These are phyloP conservation scores for Penicillium egyptiacum DNA, from an alignment of 495 filamentous ascomycete species.

Conservation along the genomic window DNA sequence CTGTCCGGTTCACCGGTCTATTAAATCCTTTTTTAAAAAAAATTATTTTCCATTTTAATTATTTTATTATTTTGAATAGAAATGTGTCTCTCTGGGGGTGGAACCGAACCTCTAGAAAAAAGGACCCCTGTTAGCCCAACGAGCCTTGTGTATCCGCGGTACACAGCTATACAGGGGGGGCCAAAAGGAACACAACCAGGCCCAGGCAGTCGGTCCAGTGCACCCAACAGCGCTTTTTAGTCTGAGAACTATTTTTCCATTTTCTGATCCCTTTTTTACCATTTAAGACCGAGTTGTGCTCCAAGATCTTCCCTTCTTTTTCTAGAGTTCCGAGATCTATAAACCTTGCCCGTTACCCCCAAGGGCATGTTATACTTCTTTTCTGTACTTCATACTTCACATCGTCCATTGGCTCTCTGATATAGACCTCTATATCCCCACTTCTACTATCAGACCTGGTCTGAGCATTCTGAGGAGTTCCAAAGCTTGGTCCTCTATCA, in stretches of 20 bases:
- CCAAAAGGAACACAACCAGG: slow-evolving; percentile 29
- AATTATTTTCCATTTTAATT: background rate
- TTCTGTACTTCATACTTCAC: slow-evolving; percentile 12
- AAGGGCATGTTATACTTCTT: slow-evolving; percentile 11
- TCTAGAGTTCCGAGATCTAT: slow-evolving; percentile 26
- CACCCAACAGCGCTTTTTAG: slow-evolving; percentile 28
- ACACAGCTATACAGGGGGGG: slow-evolving; percentile 26
- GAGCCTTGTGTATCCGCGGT: slow-evolving; percentile 33
- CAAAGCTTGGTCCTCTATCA: slow-evolving; percentile 4
- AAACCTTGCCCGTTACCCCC: slow-evolving; percentile 20
- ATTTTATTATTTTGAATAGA: background rate
- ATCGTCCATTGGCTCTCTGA: slow-evolving; percentile 7
- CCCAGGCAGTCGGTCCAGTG: slow-evolving; percentile 22
- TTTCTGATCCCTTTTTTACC: slow-evolving; percentile 12
- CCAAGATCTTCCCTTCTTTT: slow-evolving; percentile 24
- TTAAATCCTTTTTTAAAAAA: background rate
- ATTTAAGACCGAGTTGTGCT: slow-evolving; percentile 26
- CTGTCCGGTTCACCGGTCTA: slow-evolving; percentile 24
- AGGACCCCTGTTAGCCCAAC: slow-evolving; percentile 21
- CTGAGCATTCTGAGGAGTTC: background rate
- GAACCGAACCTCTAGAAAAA: slow-evolving; percentile 11
- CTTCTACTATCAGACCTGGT: slow-evolving; percentile 7
- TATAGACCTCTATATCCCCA: slow-evolving; percentile 8
- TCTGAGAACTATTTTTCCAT: slow-evolving; percentile 20
- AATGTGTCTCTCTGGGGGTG: slow-evolving; percentile 16